Base-by-base conservation (phyloP, 257 asterid genomes). In the Ilex asprella region DNA sequence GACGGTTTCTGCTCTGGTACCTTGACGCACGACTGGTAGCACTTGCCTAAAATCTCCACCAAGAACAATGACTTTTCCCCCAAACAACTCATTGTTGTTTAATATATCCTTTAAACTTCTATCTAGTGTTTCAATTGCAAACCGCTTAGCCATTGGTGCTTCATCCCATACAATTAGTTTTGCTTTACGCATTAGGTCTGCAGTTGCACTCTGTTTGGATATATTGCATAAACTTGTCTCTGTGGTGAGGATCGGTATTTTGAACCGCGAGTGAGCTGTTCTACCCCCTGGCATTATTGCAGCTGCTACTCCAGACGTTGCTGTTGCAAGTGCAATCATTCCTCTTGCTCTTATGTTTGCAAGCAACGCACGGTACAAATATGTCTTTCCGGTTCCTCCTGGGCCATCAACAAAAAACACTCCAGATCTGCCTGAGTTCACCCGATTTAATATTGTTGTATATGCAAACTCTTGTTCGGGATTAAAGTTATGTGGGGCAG, bases 151-250 rank as follows among this genome's bases (percentile, higher is more conserved):
- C 27, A 21, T 21, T 21, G 27, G 27, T 71, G 59, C 64, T 6
- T 65, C 60, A 55, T 60, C 64, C 63, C 71, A 60, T 11, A 69
- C 30, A 3, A 69, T 69, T 0, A 62, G 15, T 21, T n/a, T 50
- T 0, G 16, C 12, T 2, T 8, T 16, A 3, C n/a, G 5, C 2
- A 69, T 51, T 7, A 64, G 16, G 10, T 27, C 14, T 1, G 43
- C 61, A 3, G 32, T 15, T 5, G 15, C 3, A 16, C 16, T 47
- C 5, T 60, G 65, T 6, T 50, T 61, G 1, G 54, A 49, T 3
- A 58, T 31, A 3, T 12, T 10, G 9, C 61, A 72, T 10, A 30
- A 30, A 1, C 3, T 2, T 12, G 9, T 16, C 7, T 53, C 39
- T 4, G 31, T 2, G 2, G 14, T 44, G 14, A 35, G 30, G 0